A percentile compares a stretch with the other conserved stretches of the same genome.
These are phyloP conservation scores for Mycena alexandri DNA, from an alignment of 768 basidiomycete species.

Conservation along the genomic window DNA sequence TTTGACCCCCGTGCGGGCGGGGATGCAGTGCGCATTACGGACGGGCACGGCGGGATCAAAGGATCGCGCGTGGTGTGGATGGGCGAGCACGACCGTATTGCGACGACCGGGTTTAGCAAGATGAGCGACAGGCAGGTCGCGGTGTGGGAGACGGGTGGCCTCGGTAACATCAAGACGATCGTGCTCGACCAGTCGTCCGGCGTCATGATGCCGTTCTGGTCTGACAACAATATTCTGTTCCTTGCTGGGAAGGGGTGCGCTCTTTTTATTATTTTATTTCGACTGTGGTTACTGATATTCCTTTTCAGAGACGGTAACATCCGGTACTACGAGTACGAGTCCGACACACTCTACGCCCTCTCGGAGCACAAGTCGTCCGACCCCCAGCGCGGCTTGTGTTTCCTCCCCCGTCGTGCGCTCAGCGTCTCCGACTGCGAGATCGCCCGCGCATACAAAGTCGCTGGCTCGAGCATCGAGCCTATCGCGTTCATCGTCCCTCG, in stretches of 20 bases:
- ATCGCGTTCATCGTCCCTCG: slow-evolving; percentile 96
- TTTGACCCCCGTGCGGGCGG: slow-evolving; percentile 90
- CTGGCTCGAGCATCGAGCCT: slow-evolving; percentile 81
- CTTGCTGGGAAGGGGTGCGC: slow-evolving; percentile 37
- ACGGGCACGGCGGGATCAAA: slow-evolving; percentile 95
- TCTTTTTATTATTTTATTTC: not conserved
- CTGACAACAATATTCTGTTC: slow-evolving; percentile 92
- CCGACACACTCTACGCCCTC: slow-evolving; percentile 80
- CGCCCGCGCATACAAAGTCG: slow-evolving; percentile 92
- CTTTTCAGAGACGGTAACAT: slow-evolving; percentile 89
- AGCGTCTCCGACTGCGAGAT: slow-evolving; percentile 95
- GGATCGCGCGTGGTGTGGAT: slow-evolving; percentile 91
- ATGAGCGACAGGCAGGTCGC: slow-evolving; percentile 95
- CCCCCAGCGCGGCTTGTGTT: slow-evolving; percentile 97
- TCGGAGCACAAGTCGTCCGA: slow-evolving; percentile 91
- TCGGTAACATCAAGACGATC: slow-evolving; percentile 82
- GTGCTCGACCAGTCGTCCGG: slow-evolving; percentile 92
- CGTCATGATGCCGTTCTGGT: slow-evolving; percentile 98
- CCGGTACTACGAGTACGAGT: slow-evolving; percentile 97
- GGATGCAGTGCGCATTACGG: slow-evolving; percentile 84
- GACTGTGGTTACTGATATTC: not conserved
- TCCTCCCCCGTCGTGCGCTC: slow-evolving; percentile 93
- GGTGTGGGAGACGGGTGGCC: slow-evolving; percentile 88
- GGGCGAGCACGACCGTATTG: slow-evolving; percentile 89
- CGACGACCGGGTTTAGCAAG: slow-evolving; percentile 96